Percentiles rank a stretch among this genome's conserved stretches.
Evolutionary conservation across 495 filamentous ascomycete species (phyloP).

Genomic region (Oleoguttula mirabilis): DNA sequence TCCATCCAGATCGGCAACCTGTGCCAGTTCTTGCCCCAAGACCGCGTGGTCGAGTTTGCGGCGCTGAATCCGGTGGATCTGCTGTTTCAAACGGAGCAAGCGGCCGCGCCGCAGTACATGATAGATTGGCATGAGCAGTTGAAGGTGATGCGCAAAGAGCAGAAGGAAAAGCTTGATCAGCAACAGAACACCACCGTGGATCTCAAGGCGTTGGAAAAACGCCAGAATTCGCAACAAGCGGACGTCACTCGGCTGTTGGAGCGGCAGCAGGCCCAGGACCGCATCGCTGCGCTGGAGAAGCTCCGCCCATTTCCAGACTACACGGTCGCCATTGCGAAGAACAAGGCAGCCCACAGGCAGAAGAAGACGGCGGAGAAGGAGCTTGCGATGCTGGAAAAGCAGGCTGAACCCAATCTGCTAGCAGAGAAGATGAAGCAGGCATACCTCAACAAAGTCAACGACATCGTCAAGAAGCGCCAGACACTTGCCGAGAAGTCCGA

Average conservation of each 20-base stretch:
- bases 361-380: conserved; percentile 26
- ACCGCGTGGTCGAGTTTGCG: conserved; percentile 91
- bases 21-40: conserved; percentile 94
- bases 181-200: conserved; percentile 48
- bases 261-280: conserved; percentile 52
- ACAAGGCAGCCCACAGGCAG: conserved; percentile 36
- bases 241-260: conserved; percentile 78
- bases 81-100: conserved; percentile 70
- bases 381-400: conserved; percentile 36
- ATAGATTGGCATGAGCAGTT: conserved; percentile 63
- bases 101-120: conserved; percentile 72
- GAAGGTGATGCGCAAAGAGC: conserved; percentile 53
- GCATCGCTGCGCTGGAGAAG: conserved; percentile 53
- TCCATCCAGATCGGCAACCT: conserved; percentile 94
- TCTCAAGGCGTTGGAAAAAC: conserved; percentile 51
- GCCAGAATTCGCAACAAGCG: conserved; percentile 64
- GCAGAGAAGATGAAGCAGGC: conserved; percentile 24
- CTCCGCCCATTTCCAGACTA: conserved; percentile 57
- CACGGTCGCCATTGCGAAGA: conserved; percentile 25
- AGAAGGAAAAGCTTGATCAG: conserved; percentile 51
- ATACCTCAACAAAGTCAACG: conserved; percentile 32
- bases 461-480: conserved; percentile 41
- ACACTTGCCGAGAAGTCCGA: conserved; percentile 41
- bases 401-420: conserved; percentile 52
- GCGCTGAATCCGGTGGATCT: conserved; percentile 75